Percentiles rank a stretch among this genome's conserved stretches.
These are phyloP conservation scores for Trichomonascaceae sp. DNA, from an alignment of 1,139 yeast species.

Conservation along the genomic window DNA sequence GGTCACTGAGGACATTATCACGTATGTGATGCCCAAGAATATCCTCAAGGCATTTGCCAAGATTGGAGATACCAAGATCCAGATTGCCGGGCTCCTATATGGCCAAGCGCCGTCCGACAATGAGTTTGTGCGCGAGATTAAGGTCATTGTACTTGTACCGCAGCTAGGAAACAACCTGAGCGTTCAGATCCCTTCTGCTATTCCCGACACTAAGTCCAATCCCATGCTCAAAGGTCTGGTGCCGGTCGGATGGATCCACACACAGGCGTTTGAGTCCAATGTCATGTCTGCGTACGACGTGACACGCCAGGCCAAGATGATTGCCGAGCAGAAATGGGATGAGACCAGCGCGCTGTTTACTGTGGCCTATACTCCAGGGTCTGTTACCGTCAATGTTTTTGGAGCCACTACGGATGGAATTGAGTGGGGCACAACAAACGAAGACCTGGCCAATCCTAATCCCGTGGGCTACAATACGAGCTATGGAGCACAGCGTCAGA, in stretches of 20 bases:
- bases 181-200: slow-evolving; percentile 43
- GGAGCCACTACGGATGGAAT: slow-evolving; percentile 51
- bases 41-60: slow-evolving; percentile 64
- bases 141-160: slow-evolving; percentile 68
- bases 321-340: slow-evolving; percentile 26
- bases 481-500: slow-evolving; percentile 53
- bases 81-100: slow-evolving; percentile 68
- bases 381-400: slow-evolving; percentile 62
- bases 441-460: slow-evolving; percentile 35
- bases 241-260: slow-evolving; percentile 38
- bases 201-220: slow-evolving; percentile 28
- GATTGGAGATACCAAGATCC: slow-evolving; percentile 69
- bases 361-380: slow-evolving; percentile 73
- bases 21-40: slow-evolving; percentile 74
- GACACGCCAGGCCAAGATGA: slow-evolving; percentile 42
- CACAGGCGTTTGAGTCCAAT: slow-evolving; percentile 52
- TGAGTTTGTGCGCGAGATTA: slow-evolving; percentile 61
- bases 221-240: slow-evolving; percentile 24
- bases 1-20: slow-evolving; percentile 40
- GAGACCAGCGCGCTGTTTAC: slow-evolving; percentile 41
- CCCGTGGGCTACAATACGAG: slow-evolving; percentile 54
- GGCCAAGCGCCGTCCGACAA: slow-evolving; percentile 69
- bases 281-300: slow-evolving; percentile 61
- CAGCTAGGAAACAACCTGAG: slow-evolving; percentile 67
- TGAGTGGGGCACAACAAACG: slow-evolving; percentile 63